phyloP scores from a whole-genome alignment of 805 yeast species.

The Candida nitratophila region DNA sequence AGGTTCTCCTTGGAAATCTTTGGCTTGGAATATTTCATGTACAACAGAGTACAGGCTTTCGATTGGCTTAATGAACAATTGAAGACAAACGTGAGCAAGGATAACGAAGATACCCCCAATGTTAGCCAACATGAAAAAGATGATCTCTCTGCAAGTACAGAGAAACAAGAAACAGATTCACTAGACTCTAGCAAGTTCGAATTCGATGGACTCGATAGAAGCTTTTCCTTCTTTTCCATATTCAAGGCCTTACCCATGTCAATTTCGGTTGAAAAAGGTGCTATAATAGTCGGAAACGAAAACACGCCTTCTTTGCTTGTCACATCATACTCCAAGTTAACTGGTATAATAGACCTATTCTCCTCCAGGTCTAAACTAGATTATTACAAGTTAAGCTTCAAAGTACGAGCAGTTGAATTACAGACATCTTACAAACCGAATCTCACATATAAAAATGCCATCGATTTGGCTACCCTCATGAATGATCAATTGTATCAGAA shows the following conservation, averaged over 20 bases:
- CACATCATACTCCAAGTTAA: slow-evolving; percentile 46
- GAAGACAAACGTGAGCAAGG: neutral
- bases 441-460: slow-evolving; percentile 42
- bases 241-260: slow-evolving; percentile 53
- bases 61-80: slow-evolving; percentile 31
- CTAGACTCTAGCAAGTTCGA: neutral
- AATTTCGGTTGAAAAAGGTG: slow-evolving; percentile 53
- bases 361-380: slow-evolving; percentile 45
- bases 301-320: slow-evolving; percentile 69
- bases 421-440: slow-evolving; percentile 64
- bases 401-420: slow-evolving; percentile 42
- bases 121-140: slow-evolving; percentile 1
- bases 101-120: neutral
- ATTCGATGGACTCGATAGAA: neutral
- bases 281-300: slow-evolving; percentile 73
- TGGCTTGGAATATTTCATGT: slow-evolving; percentile 79
- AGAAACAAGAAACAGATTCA: neutral
- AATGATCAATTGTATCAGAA: slow-evolving; percentile 6
- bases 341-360: slow-evolving; percentile 52
- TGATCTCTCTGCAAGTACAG: neutral
- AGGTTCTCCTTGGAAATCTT: slow-evolving; percentile 52
- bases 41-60: slow-evolving; percentile 74
- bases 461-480: slow-evolving; percentile 5
- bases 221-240: slow-evolving; percentile 5
- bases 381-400: slow-evolving; percentile 39